Evolutionary conservation across 441 rosid genomes (phyloP).

Genomic region (Viola pubescens): DNA sequence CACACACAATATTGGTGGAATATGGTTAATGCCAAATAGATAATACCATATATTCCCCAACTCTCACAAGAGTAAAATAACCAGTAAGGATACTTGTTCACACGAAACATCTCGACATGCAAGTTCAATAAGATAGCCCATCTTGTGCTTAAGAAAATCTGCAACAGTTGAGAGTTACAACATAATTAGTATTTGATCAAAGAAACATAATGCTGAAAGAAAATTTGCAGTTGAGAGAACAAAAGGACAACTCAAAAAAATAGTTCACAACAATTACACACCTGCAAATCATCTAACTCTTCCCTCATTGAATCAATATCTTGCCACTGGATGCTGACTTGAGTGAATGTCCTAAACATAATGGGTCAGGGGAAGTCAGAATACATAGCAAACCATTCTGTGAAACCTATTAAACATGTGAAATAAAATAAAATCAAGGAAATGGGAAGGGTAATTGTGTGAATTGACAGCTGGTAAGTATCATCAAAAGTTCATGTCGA

Average conservation of each 20-base stretch:
- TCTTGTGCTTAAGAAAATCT: constrained; percentile 98
- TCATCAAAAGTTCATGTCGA: neutral
- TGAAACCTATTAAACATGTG: neutral
- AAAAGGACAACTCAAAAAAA: neutral
- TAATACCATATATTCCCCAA: constrained; percentile 1
- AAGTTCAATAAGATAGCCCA: constrained; percentile 97
- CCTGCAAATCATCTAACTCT: constrained; percentile 98
- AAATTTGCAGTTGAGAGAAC: constrained; percentile 2
- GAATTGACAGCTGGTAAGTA: neutral
- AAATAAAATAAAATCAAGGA: neutral
- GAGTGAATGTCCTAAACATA: constrained; percentile 87
- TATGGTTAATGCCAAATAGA: neutral
- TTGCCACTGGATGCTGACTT: constrained; percentile 99
- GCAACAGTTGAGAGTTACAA: constrained; percentile 22
- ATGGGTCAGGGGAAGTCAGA: constrained; percentile 1
- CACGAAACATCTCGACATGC: constrained; percentile 98
- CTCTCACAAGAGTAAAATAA: neutral
- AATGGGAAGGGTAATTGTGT: neutral
- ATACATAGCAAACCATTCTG: constrained; percentile 8
- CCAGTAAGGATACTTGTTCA: constrained; percentile 92
- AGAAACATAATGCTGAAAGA: constrained; percentile 7
- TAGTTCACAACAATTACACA: constrained; percentile 16
- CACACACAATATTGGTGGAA: no score
- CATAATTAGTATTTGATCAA: constrained; percentile 14
- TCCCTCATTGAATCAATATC: constrained; percentile 98